Conservation (phyloP, 345 rosid species). For the Punica granatum region DNA sequence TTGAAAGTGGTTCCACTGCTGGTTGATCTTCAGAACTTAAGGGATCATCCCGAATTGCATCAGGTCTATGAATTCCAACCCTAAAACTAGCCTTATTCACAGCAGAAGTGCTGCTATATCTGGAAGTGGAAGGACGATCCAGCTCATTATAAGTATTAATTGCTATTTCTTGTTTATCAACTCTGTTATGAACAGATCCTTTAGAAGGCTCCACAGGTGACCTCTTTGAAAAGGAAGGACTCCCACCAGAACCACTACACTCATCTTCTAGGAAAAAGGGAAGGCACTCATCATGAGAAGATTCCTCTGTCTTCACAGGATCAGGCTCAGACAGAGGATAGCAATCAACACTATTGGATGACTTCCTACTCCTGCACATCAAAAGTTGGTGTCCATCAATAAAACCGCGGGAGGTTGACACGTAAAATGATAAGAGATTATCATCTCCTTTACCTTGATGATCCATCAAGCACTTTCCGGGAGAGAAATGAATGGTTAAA, state of each 20-base stretch:
- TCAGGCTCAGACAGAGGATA: conserved; percentile 43
- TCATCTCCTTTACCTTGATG: conserved; percentile 40
- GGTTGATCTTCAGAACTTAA: conserved; percentile 38
- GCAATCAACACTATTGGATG: conserved; percentile 33
- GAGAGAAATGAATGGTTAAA: conserved; percentile 84
- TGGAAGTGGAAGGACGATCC: conserved; percentile 34
- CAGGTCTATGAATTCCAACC: conserved; percentile 29
- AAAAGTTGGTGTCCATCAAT: conserved; percentile 3
- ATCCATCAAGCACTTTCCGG: conserved; percentile 36
- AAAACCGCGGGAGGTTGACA: no score
- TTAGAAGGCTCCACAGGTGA: conserved; percentile 38
- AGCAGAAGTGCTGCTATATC: conserved; percentile 25
- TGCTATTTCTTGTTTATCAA: conserved; percentile 37
- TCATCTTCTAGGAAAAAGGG: conserved; percentile 87
- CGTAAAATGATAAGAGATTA: conserved; percentile 4
- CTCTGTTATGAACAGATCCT: conserved; percentile 41
- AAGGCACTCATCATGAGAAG: conserved; percentile 69
- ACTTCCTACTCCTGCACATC: conserved; percentile 38
- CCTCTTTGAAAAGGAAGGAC: conserved; percentile 51
- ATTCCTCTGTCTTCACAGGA: conserved; percentile 44
- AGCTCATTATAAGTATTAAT: conserved; percentile 29
- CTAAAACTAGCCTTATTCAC: conserved; percentile 31
- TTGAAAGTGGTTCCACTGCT: conserved; percentile 22
- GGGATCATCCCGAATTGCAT: conserved; percentile 36
- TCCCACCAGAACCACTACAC: conserved; percentile 65